Evolutionary conservation across 306 rosid genomes (phyloP).

Genomic region (Cucumis hystrix): DNA sequence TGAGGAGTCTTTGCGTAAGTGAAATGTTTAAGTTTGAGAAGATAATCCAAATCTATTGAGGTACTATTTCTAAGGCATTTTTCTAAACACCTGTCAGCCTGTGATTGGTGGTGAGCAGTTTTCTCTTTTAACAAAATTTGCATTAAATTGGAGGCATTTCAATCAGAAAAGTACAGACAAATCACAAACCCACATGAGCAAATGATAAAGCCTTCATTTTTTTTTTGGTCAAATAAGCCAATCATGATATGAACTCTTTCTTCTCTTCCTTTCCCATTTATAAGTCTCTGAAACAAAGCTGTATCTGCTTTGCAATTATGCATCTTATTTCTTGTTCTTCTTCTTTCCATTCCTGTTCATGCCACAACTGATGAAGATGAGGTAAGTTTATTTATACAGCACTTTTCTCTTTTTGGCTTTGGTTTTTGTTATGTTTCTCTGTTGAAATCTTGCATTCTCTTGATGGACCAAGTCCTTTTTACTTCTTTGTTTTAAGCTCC

Average conservation of each 20-base stretch:
- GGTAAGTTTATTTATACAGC: background rate
- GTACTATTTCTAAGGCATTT: background rate
- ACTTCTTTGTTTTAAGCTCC: background rate
- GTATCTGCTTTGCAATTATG: background rate
- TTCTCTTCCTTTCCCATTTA: slow-evolving; percentile 6
- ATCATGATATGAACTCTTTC: background rate
- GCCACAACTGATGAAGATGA: background rate
- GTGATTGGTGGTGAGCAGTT: background rate
- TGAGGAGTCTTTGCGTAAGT: background rate
- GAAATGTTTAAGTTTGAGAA: background rate
- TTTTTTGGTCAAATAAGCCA: background rate
- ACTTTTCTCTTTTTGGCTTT: background rate
- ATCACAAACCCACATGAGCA: background rate
- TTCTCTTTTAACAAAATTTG: background rate
- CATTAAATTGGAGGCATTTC: background rate
- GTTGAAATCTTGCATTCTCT: background rate
- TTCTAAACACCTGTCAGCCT: background rate
- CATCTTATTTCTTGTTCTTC: background rate
- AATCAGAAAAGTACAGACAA: slow-evolving; percentile 9
- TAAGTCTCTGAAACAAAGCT: background rate
- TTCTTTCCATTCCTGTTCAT: background rate
- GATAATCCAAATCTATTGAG: background rate
- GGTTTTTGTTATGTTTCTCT: background rate
- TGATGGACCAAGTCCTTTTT: background rate
- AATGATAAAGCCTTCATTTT: background rate